Conservation (phyloP, 2,329 filamentous ascomycete genomes). For the Talaromyces sp. region DNA sequence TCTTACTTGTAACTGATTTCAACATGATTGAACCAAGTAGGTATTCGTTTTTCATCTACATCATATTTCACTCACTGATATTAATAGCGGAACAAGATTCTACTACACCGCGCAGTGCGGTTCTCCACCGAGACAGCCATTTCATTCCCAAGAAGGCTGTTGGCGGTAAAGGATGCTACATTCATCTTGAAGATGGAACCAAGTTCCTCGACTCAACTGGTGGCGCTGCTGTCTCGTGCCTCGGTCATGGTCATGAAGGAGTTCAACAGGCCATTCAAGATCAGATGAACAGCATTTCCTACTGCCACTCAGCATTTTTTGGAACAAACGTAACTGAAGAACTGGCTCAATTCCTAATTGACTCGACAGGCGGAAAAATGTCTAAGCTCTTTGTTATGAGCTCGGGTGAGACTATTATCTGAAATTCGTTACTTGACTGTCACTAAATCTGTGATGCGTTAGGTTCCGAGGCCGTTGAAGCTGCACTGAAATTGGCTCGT, state of each 20-base stretch:
- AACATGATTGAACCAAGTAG: constrained; percentile 4
- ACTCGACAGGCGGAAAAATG: constrained; percentile 57
- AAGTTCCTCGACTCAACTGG: constrained; percentile 71
- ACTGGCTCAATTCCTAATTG: constrained; percentile 53
- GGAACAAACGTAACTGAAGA: constrained; percentile 57
- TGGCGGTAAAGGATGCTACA: constrained; percentile 54
- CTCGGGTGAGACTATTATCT: constrained; percentile 51
- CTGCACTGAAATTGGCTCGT: constrained; percentile 66
- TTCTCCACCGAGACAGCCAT: constrained; percentile 58
- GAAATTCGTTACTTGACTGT: background rate
- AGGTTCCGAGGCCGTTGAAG: constrained; percentile 71
- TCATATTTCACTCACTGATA: background rate
- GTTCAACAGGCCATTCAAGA: constrained; percentile 62
- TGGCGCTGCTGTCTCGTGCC: constrained; percentile 71
- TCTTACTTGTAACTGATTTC: background rate
- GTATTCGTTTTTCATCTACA: background rate
- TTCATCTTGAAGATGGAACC: constrained; percentile 59
- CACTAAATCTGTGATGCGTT: background rate
- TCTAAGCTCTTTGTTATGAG: constrained; percentile 59
- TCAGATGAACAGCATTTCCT: constrained; percentile 63
- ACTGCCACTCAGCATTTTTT: constrained; percentile 63
- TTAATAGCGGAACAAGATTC: background rate
- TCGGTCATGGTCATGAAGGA: constrained; percentile 67
- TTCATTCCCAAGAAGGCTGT: constrained; percentile 51
- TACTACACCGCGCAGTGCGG: constrained; percentile 27